Conservation (phyloP, 495 filamentous ascomycete species). For the Aspergillus wentii region DNA sequence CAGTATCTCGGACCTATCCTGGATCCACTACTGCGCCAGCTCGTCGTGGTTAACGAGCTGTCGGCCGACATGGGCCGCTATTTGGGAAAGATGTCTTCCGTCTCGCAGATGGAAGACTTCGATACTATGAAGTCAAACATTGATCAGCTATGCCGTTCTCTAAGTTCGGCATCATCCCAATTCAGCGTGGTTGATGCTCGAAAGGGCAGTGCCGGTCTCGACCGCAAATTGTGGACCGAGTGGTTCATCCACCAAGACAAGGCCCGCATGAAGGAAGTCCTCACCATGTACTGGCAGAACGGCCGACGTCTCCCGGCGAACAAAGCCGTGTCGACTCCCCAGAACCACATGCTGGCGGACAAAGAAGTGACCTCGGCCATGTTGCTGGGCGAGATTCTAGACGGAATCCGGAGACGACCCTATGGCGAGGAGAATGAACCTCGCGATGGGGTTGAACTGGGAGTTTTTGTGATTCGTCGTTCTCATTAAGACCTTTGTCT, state of each 20-base stretch:
- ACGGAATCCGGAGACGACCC: conserved; percentile 50
- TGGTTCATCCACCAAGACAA: conserved; percentile 73
- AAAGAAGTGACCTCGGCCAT: conserved; percentile 48
- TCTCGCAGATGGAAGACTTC: conserved; percentile 55
- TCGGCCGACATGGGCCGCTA: conserved; percentile 53
- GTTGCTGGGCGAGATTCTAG: conserved; percentile 58
- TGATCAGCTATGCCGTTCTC: conserved; percentile 36
- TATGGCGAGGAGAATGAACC: conserved; percentile 41
- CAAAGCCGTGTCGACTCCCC: conserved; percentile 26
- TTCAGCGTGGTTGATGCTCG: conserved; percentile 50
- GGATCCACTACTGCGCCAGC: conserved; percentile 60
- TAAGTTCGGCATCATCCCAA: conserved; percentile 37
- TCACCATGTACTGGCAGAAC: conserved; percentile 54
- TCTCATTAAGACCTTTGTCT: too few relatives aligned
- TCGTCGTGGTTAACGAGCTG: conserved; percentile 59
- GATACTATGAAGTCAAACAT: conserved; percentile 49
- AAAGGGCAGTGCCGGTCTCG: conserved; percentile 47
- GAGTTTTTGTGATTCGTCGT: conserved; percentile 58
- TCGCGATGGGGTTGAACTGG: conserved; percentile 53
- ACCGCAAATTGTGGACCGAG: conserved; percentile 57
- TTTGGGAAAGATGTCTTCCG: conserved; percentile 55
- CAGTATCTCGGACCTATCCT: conserved; percentile 64
- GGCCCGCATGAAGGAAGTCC: conserved; percentile 55
- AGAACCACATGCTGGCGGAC: conserved; percentile 26
- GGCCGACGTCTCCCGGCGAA: conserved; percentile 36